These are phyloP conservation scores for Podospora pseudopauciseta DNA, from an alignment of 495 filamentous ascomycete species.

Conservation along the genomic window DNA sequence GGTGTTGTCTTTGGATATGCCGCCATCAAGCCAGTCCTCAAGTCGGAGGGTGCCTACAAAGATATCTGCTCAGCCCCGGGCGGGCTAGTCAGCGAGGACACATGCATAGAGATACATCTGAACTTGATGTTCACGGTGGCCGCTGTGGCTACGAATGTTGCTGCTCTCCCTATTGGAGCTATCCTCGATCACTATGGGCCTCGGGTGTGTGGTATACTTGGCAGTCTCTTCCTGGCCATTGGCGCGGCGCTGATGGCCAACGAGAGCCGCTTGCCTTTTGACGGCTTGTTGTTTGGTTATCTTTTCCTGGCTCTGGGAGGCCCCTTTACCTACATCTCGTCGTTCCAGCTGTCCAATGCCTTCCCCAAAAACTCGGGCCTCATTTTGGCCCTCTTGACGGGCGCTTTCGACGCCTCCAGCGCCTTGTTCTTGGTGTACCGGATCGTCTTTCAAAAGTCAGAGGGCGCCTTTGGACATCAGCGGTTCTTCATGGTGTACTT, in stretches of 20 bases:
- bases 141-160: conserved; percentile 78
- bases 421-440: conserved; percentile 87
- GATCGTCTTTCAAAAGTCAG: conserved; percentile 62
- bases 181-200: conserved; percentile 83
- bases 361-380: conserved; percentile 83
- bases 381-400: conserved; percentile 80
- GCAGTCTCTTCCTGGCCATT: conserved; percentile 62
- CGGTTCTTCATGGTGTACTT: conserved; percentile 78
- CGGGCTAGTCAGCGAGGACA: conserved; percentile 53
- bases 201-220: conserved; percentile 69
- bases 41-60: conserved; percentile 69
- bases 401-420: conserved; percentile 85
- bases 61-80: conserved; percentile 51
- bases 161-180: conserved; percentile 78
- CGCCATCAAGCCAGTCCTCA: conserved; percentile 77
- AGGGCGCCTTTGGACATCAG: conserved; percentile 57
- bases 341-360: conserved; percentile 89
- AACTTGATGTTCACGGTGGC: conserved; percentile 94
- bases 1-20: conserved; percentile 83
- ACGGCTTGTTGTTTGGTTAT: conserved; percentile 76
- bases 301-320: conserved; percentile 79
- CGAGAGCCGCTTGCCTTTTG: conserved; percentile 59
- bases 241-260: conserved; percentile 70
- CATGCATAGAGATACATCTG: conserved; percentile 71
- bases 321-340: conserved; percentile 85